Base-by-base conservation (phyloP, 768 basidiomycete genomes). In the Amanita rubescens region DNA sequence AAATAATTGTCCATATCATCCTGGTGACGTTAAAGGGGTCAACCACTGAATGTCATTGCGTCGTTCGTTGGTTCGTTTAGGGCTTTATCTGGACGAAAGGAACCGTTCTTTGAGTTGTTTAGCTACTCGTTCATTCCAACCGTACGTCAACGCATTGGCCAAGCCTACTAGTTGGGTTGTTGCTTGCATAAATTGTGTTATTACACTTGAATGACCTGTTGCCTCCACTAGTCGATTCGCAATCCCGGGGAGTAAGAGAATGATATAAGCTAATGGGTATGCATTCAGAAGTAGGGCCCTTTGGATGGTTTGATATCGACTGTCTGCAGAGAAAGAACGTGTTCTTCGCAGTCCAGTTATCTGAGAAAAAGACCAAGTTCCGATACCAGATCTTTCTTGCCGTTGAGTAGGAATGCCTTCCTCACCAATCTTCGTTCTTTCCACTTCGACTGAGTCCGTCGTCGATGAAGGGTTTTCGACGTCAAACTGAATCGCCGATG, bases 181-280 rank as follows among this genome's bases (percentile, higher is more conserved):
- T 33, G 57, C 39, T 27, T 58, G 57, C 39, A 58, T 30, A 11
- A 56, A 35, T 33, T 55, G 54, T 14, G 45, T 38, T 41, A 58
- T 38, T 50, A 20, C 24, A 22, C 49, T 49, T 25, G 14, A 19
- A 38, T 51, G 42, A 5, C 58, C 56, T 14, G 58, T 43, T 35
- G 55, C 55, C 47, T 58, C 58, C 8, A 58, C 34, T 30, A 57
- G 33, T 12, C 58, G 55, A 38, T 58, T 58, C 8, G 25, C 48
- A 8, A 58, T 19, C 12, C 58, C 58, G 9, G 58, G 58, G 27
- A 58, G 53, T 53, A 53, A 57, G 17, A 59, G 49, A 3, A 57
- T 30, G 41, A 59, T 59, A 27, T 59, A 59, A 22, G 48, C 51
- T 19, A 59, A 38, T n/a, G 56, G 58, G 37, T 59, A 59, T 38